Evolutionary conservation across 2,329 filamentous ascomycete species (phyloP), one percentile per base, ranked within the genome.

Genomic region (Elsinoe ampelina): DNA sequence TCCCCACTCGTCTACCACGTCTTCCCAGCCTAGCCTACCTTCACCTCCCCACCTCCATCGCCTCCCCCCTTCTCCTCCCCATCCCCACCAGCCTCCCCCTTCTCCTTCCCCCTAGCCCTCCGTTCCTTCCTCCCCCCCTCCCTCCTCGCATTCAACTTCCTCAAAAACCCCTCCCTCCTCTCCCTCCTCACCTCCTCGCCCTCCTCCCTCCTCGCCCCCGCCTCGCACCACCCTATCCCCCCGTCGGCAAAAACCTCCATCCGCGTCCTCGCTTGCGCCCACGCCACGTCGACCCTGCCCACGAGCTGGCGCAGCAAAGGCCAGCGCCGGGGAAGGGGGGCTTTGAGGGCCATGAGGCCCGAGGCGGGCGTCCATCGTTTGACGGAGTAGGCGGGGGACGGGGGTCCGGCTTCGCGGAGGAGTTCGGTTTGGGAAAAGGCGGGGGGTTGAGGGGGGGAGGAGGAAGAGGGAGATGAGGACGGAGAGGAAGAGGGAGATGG

Each of bases 241-340:
- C 54, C 54, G 5, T 52, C 39, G 8, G 54, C 58, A 39, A 54
- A 61, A 1, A 61, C 13, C 48, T 65, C 61, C 30, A 66, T 41
- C 38, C 55, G 59, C 12, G 55, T 57, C 55, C 68, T 60, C 32
- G 62, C 59, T 32, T 54, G 58, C 5, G 58, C 55, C 38, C 61
- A 65, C 4, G 63, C 52, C 35, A 66, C 61, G 58, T 69, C 64
- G 47, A 63, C 62, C 8, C 62, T 57, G 11, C 68, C 67, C 12
- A 69, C 63, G 15, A 67, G 30, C 2, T 32, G 36, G 48, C 51
- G 41, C 15, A 68, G 58, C 13, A 67, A n/a, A 7, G 61, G 59
- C 12, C 45, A 30, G 7, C 43, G 20, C 10, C 5, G 13, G 32
- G 17, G 5, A 17, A 7, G 4, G 35, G 12, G 7, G 35, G 30